Base-by-base conservation (phyloP, 2,329 filamentous ascomycete species). In the Colletotrichum aenigma region DNA sequence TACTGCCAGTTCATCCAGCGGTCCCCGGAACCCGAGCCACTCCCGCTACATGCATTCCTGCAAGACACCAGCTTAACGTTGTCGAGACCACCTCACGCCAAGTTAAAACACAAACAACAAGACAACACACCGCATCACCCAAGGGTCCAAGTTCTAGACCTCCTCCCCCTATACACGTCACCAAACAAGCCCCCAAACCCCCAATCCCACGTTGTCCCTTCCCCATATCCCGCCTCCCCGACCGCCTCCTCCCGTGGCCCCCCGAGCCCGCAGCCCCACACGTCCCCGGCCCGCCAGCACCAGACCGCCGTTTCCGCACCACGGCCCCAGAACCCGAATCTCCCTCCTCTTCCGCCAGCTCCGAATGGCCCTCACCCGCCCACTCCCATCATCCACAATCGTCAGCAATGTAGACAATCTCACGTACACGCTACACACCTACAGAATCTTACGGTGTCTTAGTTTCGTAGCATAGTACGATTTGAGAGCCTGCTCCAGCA, bases 281-380 rank as follows among this genome's bases (percentile, higher is more conserved):
- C n/a, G 43, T 43, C 38, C 38, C 56, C 36, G 16, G 34, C 16
- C 68, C 61, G 36, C 68, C 68, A 70, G 36, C 30, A 36, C 13
- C 68, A 65, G 68, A 70, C 68, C 68, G 68, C 68, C 68, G 68
- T 70, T 65, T 70, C 68, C 43, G 43, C 43, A 48, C 43, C 43
- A 21, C 56, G 58, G 68, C 38, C 68, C 68, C 58, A 70, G 30
- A 55, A 66, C 68, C 68, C 68, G 68, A 58, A 52, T 6, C 36
- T 32, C 65, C 36, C 30, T 21, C 30, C n/a, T 58, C 66, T 52
- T 48, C 36, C 24, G 26, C 24, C 21, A 15, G 18, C 28, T n/a
- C 13, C 66, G 30, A 30, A 28, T 58, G 55, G 21, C 55, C 32
- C 32, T 34, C 32, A 34, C 32, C 15, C 52, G 26, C 43, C 15